phyloP scores from a whole-genome alignment of 1,139 yeast genomes.

The Debaryomyces robertsiae region DNA sequence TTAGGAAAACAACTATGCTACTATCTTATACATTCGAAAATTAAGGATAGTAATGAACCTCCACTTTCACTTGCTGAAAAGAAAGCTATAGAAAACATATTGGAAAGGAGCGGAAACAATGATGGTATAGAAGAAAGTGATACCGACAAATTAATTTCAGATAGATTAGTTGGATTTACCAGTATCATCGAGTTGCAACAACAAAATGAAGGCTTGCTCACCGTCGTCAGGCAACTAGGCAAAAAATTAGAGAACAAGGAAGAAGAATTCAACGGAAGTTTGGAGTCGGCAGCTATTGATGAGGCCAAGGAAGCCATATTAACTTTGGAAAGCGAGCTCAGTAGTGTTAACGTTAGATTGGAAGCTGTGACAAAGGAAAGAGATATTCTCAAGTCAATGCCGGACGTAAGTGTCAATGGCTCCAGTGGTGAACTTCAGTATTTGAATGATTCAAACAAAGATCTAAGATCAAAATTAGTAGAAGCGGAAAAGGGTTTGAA shows the following conservation, averaged over 20 bases:
- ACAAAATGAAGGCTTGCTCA: slow-evolving; percentile 71
- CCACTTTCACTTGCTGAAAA: slow-evolving; percentile 64
- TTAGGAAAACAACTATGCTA: slow-evolving; percentile 79
- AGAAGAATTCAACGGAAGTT: slow-evolving; percentile 38
- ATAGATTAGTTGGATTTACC: slow-evolving; percentile 70
- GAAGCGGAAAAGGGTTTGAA: slow-evolving; percentile 33
- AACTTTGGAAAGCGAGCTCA: slow-evolving; percentile 64
- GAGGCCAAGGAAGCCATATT: slow-evolving; percentile 80
- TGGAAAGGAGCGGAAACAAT: slow-evolving; percentile 39
- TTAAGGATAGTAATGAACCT: slow-evolving; percentile 51
- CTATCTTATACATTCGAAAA: slow-evolving; percentile 66
- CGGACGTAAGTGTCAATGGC: slow-evolving; percentile 16
- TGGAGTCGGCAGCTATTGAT: slow-evolving; percentile 62
- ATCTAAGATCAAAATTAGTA: slow-evolving; percentile 30
- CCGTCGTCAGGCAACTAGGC: slow-evolving; percentile 70
- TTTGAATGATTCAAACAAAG: slow-evolving; percentile 31
- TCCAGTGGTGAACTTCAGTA: slow-evolving; percentile 23
- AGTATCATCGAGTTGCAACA: slow-evolving; percentile 68
- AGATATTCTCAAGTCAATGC: slow-evolving; percentile 60
- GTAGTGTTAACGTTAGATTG: slow-evolving; percentile 49
- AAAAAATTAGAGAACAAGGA: slow-evolving; percentile 61
- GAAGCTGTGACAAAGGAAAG: slow-evolving; percentile 62
- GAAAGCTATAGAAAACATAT: slow-evolving; percentile 50
- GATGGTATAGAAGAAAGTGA: slow-evolving; percentile 50
- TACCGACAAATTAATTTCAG: slow-evolving; percentile 70